Conservation (phyloP, 306 rosid species). For the Cajanus cajan region DNA sequence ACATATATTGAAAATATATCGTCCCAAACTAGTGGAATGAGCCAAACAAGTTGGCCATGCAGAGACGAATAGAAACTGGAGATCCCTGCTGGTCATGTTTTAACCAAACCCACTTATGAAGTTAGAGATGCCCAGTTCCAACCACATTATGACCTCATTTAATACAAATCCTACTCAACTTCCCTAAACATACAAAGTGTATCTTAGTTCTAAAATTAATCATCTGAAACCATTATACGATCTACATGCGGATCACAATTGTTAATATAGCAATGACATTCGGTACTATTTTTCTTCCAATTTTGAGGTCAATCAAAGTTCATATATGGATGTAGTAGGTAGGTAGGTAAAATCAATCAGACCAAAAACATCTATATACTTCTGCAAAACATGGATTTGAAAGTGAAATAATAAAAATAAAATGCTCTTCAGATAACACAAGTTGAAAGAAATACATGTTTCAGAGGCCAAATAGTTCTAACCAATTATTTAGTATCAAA, state of each 20-base stretch:
- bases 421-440: not conserved
- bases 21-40: not conserved
- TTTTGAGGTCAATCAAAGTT: not conserved
- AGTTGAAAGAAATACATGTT: not conserved
- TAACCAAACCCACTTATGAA: not conserved
- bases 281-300: slow-evolving; percentile 5
- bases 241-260: not conserved
- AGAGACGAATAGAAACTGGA: not conserved
- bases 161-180: not conserved
- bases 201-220: not conserved
- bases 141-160: not conserved
- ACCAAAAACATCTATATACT: not conserved
- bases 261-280: not conserved
- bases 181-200: not conserved
- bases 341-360: not conserved
- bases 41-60: slow-evolving; percentile 9
- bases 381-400: not conserved
- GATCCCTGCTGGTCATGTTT: not conserved
- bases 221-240: not conserved
- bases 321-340: not conserved
- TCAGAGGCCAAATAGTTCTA: not conserved
- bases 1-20: not conserved
- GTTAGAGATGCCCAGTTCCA: not conserved
- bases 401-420: not conserved
- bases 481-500: slow-evolving; percentile 9